Evolutionary conservation across 495 filamentous ascomycete species (phyloP).

Genomic region (Bathelium albidoporum): DNA sequence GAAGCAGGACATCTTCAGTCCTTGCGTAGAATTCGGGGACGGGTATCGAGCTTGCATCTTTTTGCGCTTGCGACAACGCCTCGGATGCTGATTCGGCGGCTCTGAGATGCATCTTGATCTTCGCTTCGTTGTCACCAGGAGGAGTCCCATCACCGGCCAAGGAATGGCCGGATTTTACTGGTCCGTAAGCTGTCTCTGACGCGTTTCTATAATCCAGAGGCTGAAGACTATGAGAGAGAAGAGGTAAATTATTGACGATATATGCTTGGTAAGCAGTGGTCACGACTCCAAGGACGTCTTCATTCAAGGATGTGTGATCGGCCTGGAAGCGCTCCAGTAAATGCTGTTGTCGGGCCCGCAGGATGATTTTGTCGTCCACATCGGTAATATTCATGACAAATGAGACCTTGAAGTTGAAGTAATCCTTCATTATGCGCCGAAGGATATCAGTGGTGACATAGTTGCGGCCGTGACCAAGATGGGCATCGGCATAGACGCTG

Average conservation of each 20-base stretch:
- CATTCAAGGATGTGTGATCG: slow-evolving; percentile 38
- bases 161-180: slow-evolving; percentile 48
- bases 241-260: slow-evolving; percentile 62
- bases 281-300: slow-evolving; percentile 41
- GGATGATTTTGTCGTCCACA: slow-evolving; percentile 91
- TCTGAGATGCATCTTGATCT: slow-evolving; percentile 87
- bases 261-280: slow-evolving; percentile 62
- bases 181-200: slow-evolving; percentile 47
- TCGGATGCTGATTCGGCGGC: slow-evolving; percentile 42
- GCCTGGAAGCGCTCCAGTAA: slow-evolving; percentile 50
- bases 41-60: slow-evolving; percentile 14
- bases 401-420: slow-evolving; percentile 74
- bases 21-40: slow-evolving; percentile 47
- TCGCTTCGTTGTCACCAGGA: slow-evolving; percentile 64
- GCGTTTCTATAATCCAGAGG: neutral
- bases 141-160: slow-evolving; percentile 49
- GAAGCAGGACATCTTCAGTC: slow-evolving; percentile 61
- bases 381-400: slow-evolving; percentile 98
- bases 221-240: slow-evolving; percentile 31
- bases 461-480: slow-evolving; percentile 86
- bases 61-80: slow-evolving; percentile 11
- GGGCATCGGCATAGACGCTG: slow-evolving; percentile 21
- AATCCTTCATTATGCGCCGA: slow-evolving; percentile 71
- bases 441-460: slow-evolving; percentile 94
- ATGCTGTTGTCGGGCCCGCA: slow-evolving; percentile 68